Percentiles rank a stretch among this genome's conserved stretches.
phyloP scores from a whole-genome alignment of 352 stramenopile genomes.

The Phytophthora rubi region DNA sequence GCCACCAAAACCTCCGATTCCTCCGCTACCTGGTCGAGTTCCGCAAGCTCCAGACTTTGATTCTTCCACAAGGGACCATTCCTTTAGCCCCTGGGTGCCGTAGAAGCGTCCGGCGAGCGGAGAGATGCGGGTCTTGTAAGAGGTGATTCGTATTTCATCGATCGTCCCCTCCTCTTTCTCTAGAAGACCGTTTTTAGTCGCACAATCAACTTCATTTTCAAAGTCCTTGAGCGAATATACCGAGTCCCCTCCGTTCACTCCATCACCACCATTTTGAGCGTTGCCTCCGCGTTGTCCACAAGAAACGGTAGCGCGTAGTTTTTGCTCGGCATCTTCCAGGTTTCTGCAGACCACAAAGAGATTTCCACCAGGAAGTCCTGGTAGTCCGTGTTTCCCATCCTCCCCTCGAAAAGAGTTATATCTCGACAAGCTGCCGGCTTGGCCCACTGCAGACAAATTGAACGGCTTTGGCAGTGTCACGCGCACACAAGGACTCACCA shows the following conservation, averaged over 20 bases:
- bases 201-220: background rate
- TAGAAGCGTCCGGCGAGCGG: background rate
- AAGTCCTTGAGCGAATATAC: background rate
- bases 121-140: background rate
- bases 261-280: conserved; percentile 3
- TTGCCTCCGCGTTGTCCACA: background rate
- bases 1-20: conserved; percentile 1
- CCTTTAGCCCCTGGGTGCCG: background rate
- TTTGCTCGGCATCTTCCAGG: conserved; percentile 15
- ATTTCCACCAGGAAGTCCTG: conserved; percentile 28
- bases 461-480: conserved; percentile 9
- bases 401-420: background rate
- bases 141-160: background rate
- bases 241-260: background rate
- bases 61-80: background rate
- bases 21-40: background rate
- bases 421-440: background rate
- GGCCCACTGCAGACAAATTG: conserved; percentile 11
- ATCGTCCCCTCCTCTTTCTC: background rate
- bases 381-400: conserved; percentile 6
- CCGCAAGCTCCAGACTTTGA: background rate
- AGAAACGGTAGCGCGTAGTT: conserved; percentile 12
- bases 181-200: background rate
- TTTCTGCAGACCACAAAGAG: conserved; percentile 5
- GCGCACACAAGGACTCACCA: conserved; percentile 14